Base-by-base conservation (phyloP, 2,329 filamentous ascomycete species). In the Epichloe brachyelytri region DNA sequence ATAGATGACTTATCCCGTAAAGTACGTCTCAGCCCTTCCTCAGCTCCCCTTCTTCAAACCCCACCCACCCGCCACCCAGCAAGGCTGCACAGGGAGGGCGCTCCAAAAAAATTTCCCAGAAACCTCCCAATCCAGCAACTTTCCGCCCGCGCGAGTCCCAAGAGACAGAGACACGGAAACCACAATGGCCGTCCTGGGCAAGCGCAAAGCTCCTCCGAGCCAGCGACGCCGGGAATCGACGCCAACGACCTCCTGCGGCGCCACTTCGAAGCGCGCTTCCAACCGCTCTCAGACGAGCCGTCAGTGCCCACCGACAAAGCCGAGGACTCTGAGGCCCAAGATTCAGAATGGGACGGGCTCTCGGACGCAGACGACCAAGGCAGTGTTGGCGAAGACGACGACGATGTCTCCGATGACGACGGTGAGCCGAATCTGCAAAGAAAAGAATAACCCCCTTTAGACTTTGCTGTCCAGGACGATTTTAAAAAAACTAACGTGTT, bases 191-290 rank as follows among this genome's bases (percentile, higher is more conserved):
- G 64, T 69, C 40, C 62, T 76, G 20, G 72, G 75, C 39, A 79
- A 79, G 60, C 71, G 75, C 54, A 78, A 77, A 57, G 62, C 66
- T 2, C 7, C 26, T 54, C 61, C 12, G 59, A 59, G 36, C 59
- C 62, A 4, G 52, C 60, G 2, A 50, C 65, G 22, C 68, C 64
- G 1, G 65, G 70, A 40, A 71, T 78, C 56, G 76, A 82, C 53
- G 75, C 85, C 12, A 81, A 87, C 58, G 87, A 84, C 51, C 77
- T 90, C 52, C 87, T 98, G 61, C 82, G 83, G 52, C 80, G 80
- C 58, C 85, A 91, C 63, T 97, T 97, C 63, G 93, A 96, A 68
- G 80, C 87, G 30, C 83, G 86, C 63, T 97, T 96, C 71, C 79
- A 82, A 63, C 88, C 91, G 8, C 66, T 95, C 39, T 73, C 73